Evolutionary conservation across 805 yeast species (phyloP).

Genomic region (Candida hungchunana): DNA sequence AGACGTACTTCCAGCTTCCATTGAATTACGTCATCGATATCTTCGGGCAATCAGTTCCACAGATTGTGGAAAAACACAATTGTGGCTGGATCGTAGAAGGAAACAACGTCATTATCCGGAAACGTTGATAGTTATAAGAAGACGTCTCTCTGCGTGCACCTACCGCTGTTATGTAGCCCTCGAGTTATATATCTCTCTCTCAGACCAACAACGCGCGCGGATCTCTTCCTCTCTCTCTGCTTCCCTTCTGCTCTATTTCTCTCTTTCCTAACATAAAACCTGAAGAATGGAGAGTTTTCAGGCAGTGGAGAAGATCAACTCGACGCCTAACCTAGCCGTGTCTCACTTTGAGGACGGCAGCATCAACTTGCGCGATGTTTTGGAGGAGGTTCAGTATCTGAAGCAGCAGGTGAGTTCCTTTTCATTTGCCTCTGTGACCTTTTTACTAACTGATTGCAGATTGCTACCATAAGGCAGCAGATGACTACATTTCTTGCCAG

Average conservation of each 20-base stretch:
- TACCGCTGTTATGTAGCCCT: too few relatives aligned
- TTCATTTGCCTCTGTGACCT: background rate
- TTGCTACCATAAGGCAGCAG: constrained; percentile 33
- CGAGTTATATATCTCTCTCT: too few relatives aligned
- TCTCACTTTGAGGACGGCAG: constrained; percentile 41
- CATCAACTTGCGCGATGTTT: constrained; percentile 30
- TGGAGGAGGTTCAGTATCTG: constrained; percentile 34
- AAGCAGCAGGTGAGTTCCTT: constrained; percentile 25
- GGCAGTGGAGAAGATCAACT: constrained; percentile 27
- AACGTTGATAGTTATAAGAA: too few relatives aligned
- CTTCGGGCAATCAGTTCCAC: constrained; percentile 8
- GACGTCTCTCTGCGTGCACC: too few relatives aligned
- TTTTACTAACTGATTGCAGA: constrained; percentile 14
- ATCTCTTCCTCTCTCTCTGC: too few relatives aligned
- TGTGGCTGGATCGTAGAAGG: constrained; percentile 17
- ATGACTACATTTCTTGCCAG: constrained; percentile 34
- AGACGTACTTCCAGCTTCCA: constrained; percentile 36
- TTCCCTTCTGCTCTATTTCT: too few relatives aligned
- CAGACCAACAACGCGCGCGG: too few relatives aligned
- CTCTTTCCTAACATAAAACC: background rate
- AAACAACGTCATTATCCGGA: constrained; percentile 13
- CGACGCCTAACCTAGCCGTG: constrained; percentile 24
- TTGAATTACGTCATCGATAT: constrained; percentile 10
- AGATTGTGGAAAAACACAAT: constrained; percentile 2
- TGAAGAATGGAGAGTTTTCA: constrained; percentile 26